A percentile compares a stretch with the other conserved stretches of the same genome.
Conservation (phyloP, 306 rosid genomes). For the Sechiopsis laciniata region DNA sequence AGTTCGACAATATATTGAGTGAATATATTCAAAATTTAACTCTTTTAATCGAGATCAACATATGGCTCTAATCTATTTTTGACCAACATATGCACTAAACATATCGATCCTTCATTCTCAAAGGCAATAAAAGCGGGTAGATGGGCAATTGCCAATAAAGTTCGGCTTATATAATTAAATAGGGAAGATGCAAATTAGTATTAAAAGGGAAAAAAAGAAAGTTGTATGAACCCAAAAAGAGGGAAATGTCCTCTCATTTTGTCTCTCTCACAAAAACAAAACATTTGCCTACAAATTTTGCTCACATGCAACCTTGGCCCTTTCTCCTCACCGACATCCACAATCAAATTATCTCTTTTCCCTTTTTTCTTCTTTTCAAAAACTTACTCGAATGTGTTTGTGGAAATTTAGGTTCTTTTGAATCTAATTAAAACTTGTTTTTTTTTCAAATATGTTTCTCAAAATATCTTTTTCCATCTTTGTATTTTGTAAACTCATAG, state of each 20-base stretch:
- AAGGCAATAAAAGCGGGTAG: not conserved
- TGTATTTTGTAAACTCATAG: not conserved
- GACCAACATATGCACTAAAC: no score
- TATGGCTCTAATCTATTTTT: no score
- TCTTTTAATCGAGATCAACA: no score
- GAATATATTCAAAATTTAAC: no score
- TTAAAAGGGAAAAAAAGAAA: not conserved
- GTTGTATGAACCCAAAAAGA: not conserved
- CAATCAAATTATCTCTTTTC: not conserved
- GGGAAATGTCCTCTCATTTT: slow-evolving; percentile 8
- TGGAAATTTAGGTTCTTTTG: slow-evolving; percentile 1
- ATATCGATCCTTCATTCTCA: not conserved
- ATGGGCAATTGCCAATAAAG: not conserved
- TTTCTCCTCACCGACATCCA: not conserved
- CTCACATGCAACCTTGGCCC: slow-evolving; percentile 1
- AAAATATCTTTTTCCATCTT: not conserved
- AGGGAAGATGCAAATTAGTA: not conserved
- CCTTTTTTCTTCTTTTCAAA: not conserved
- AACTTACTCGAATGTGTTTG: slow-evolving; percentile 5
- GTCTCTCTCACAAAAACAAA: slow-evolving; percentile 1
- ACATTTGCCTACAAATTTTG: not conserved
- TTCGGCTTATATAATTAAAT: not conserved
- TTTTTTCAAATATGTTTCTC: not conserved
- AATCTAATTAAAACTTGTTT: not conserved
- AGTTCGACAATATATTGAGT: no score